Conservation (phyloP, 2,329 filamentous ascomycete species). For the Microcera coccophila region DNA sequence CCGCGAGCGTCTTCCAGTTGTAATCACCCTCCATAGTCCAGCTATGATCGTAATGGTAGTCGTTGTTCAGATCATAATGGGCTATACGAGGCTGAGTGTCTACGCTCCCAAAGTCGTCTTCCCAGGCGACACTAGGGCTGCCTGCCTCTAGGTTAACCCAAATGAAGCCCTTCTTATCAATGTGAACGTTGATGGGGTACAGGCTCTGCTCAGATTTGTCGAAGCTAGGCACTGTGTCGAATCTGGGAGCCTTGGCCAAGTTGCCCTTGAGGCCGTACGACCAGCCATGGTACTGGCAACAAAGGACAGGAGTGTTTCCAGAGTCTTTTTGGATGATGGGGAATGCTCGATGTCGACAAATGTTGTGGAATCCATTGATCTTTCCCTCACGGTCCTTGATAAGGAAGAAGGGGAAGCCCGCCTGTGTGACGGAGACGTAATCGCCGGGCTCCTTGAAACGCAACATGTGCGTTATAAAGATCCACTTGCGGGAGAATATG, state of each 20-base stretch:
- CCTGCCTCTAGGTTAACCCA: conserved; percentile 49
- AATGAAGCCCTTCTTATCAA: conserved; percentile 45
- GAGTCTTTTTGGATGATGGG: conserved; percentile 47
- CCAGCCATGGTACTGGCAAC: conserved; percentile 55
- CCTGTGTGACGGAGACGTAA: conserved; percentile 52
- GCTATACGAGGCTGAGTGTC: conserved; percentile 42
- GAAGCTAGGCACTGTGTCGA: conserved; percentile 37
- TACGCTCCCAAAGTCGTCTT: conserved; percentile 45
- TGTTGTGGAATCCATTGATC: conserved; percentile 56
- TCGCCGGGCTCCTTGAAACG: conserved; percentile 50
- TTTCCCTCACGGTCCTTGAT: conserved; percentile 48
- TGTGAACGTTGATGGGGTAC: conserved; percentile 43
- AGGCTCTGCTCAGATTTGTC: conserved; percentile 42
- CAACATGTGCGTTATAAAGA: conserved; percentile 50
- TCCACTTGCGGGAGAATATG: conserved; percentile 55
- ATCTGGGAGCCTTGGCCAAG: conserved; percentile 42
- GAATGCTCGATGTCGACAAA: conserved; percentile 53
- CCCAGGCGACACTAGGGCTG: conserved; percentile 45
- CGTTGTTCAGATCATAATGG: conserved; percentile 43
- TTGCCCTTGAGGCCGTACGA: conserved; percentile 42
- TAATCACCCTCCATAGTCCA: conserved; percentile 53
- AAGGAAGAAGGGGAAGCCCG: conserved; percentile 54
- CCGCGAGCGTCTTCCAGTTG: conserved; percentile 56
- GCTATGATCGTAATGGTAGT: conserved; percentile 53
- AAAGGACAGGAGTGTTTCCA: conserved; percentile 49